These are phyloP conservation scores for Boechera divaricarpa DNA, from an alignment of 345 rosid species.

Conservation along the genomic window DNA sequence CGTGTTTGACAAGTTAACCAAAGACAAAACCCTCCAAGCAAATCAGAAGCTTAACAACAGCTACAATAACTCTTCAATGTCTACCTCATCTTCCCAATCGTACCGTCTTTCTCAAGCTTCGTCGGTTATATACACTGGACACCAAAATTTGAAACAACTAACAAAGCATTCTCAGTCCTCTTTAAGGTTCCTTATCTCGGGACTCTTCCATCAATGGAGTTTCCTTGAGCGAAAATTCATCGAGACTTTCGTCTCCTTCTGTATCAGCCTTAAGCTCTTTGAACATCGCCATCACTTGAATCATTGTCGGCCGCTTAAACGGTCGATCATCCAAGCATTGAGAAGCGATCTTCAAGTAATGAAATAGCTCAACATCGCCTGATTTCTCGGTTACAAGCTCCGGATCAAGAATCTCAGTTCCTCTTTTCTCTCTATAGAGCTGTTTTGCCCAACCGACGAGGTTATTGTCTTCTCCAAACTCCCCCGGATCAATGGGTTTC, in stretches of 20 bases:
- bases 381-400: slow-evolving; percentile 56
- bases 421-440: slow-evolving; percentile 72
- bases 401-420: slow-evolving; percentile 67
- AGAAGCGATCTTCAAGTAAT: slow-evolving; percentile 77
- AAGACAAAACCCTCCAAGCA: slow-evolving; percentile 27
- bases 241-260: slow-evolving; percentile 74
- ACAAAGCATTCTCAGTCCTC: slow-evolving; percentile 18
- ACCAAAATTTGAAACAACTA: slow-evolving; percentile 14
- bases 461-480: slow-evolving; percentile 91
- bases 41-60: slow-evolving; percentile 20
- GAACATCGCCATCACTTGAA: slow-evolving; percentile 96
- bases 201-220: slow-evolving; percentile 60
- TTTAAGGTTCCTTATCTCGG: slow-evolving; percentile 57
- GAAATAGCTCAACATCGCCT: slow-evolving; percentile 68
- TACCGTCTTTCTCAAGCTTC: slow-evolving; percentile 6
- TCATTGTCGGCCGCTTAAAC: slow-evolving; percentile 85
- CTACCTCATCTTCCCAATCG: slow-evolving; percentile 4
- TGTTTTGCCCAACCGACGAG: slow-evolving; percentile 97
- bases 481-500: slow-evolving; percentile 83
- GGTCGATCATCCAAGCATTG: slow-evolving; percentile 96
- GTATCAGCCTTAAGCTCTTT: slow-evolving; percentile 91
- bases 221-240: slow-evolving; percentile 75
- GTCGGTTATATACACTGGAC: slow-evolving; percentile 41
- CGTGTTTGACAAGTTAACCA: slow-evolving; percentile 33
- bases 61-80: neutral